Conservation (phyloP, 306 rosid species). For the Canavalia gladiata region DNA sequence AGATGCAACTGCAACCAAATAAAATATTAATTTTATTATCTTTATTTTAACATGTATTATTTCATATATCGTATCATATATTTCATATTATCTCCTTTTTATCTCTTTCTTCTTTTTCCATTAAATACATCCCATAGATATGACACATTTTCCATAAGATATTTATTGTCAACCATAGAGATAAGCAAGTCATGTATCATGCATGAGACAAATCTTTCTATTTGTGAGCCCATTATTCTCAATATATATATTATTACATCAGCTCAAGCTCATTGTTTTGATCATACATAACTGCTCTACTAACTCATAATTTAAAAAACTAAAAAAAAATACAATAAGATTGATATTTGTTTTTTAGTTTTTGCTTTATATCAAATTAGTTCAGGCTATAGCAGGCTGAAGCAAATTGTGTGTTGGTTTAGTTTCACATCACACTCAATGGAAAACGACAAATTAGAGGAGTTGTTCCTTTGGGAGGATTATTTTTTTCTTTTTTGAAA, state of each 20-base stretch:
- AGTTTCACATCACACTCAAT: constrained; percentile 1
- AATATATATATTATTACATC: constrained; percentile 30
- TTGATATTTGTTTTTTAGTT: neutral
- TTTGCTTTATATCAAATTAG: constrained; percentile 5
- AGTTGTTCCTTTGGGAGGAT: constrained; percentile 17
- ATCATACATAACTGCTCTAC: constrained; percentile 22
- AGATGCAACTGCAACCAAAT: neutral
- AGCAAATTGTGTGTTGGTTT: constrained; percentile 26
- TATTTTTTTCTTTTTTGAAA: neutral
- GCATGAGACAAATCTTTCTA: constrained; percentile 28
- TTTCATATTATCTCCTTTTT: too few relatives aligned
- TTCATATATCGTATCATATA: too few relatives aligned
- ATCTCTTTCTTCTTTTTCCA: too few relatives aligned
- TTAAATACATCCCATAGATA: too few relatives aligned
- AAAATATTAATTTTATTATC: too few relatives aligned
- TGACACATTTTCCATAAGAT: neutral
- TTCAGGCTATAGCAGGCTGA: neutral
- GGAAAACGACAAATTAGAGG: neutral
- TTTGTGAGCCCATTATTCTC: constrained; percentile 11
- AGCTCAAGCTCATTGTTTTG: neutral
- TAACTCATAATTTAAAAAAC: neutral
- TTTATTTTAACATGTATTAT: too few relatives aligned
- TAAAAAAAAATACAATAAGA: neutral
- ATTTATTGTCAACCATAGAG: constrained; percentile 1
- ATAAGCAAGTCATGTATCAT: constrained; percentile 20